Base-by-base conservation (phyloP, 441 rosid genomes). In the Populus hybrid region DNA sequence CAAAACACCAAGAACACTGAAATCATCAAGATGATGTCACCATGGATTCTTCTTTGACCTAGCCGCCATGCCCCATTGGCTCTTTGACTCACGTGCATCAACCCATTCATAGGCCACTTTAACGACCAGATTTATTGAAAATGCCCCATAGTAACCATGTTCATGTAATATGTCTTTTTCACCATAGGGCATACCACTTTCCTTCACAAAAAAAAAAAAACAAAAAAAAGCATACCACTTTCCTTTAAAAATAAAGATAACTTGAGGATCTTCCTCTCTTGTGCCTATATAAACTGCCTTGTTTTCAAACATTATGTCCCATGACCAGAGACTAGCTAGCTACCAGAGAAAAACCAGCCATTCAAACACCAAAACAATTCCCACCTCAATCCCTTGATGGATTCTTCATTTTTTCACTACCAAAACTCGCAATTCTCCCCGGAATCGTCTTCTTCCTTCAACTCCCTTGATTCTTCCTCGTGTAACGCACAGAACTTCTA, bases 21-120 rank as follows among this genome's bases (percentile, higher is more conserved):
- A 75, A 79, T 81, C 86, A 82, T 65, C 40, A 34, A 73, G 63
- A 65, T 81, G 79, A 80, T 6, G 86, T 71, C 84, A 76, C 4
- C 61, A 24, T 65, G 67, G 73, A 46, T 5, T 28, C 26, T 28
- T 38, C 10, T 77, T 74, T 80, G 82, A 82, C 83, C 69, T 6
- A 72, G 91, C 93, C 91, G 91, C 91, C 91, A 80, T 79, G 76
- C 72, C 86, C 89, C 66, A 70, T 67, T 30, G 79, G 10, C 18
- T 32, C 73, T 87, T 87, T 90, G 91, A 88, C 89, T 75, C 94
- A 90, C 89, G 89, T 87, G 91, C 79, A 24, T 42, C 66, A 50
- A 64, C 78, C 38, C 61, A 50, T 59, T 19, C 4, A 14, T 32
- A 72, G 85, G 84, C 74, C 83, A 85, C 83, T 65, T 57, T 75